Conservation (phyloP, 805 yeast species). For the Candida chauliodis region DNA sequence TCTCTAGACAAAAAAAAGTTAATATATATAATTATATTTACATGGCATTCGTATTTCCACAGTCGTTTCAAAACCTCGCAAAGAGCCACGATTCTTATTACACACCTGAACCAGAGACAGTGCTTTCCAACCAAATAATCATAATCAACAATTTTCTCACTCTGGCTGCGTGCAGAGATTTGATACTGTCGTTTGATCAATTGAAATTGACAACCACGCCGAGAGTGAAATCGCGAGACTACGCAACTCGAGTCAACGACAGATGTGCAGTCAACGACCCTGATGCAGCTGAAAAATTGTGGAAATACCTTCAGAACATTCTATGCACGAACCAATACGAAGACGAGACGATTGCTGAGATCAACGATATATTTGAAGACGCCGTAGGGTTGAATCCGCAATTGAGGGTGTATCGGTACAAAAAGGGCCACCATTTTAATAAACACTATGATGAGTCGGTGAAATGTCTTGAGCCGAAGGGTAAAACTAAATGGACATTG, state of each 20-base stretch:
- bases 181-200: conserved; percentile 30
- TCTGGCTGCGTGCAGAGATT: conserved; percentile 33
- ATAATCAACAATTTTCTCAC: conserved; percentile 37
- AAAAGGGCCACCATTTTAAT: conserved; percentile 55
- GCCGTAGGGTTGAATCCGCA: conserved; percentile 55
- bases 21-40: neutral
- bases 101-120: conserved; percentile 20
- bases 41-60: conserved; percentile 15
- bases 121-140: conserved; percentile 37
- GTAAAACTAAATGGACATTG: conserved; percentile 57
- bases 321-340: conserved; percentile 25
- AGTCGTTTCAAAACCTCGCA: conserved; percentile 12
- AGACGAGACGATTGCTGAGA: conserved; percentile 20
- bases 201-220: conserved; percentile 46
- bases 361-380: conserved; percentile 24
- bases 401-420: conserved; percentile 52
- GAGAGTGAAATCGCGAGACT: conserved; percentile 43
- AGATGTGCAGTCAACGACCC: conserved; percentile 41
- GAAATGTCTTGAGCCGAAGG: conserved; percentile 24
- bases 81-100: conserved; percentile 16
- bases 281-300: conserved; percentile 34
- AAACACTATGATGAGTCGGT: conserved; percentile 62
- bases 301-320: conserved; percentile 38
- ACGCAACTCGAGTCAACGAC: conserved; percentile 59
- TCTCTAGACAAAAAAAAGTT: conserved; percentile 18